Percentiles rank a stretch among this genome's conserved stretches.
phyloP scores from a whole-genome alignment of 371 early-diverging fungal genomes.

The Mortierella sp. region DNA sequence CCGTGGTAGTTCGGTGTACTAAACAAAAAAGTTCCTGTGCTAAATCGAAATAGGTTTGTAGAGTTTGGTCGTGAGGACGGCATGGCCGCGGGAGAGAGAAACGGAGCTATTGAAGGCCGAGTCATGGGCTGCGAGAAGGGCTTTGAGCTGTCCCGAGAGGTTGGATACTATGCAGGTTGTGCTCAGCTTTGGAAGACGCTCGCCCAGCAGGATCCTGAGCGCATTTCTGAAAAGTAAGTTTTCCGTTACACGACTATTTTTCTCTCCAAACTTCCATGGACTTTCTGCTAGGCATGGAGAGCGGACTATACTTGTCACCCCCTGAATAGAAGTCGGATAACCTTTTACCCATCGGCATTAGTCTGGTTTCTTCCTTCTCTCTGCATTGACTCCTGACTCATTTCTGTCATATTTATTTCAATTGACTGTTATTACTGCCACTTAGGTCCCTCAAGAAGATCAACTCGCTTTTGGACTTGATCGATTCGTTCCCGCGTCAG shows the following conservation, averaged over 20 bases:
- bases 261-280: neutral
- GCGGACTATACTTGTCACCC: neutral
- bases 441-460: slow-evolving; percentile 61
- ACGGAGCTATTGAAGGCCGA: slow-evolving; percentile 79
- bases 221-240: slow-evolving; percentile 65
- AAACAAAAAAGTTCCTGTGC: neutral
- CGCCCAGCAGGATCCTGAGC: slow-evolving; percentile 59
- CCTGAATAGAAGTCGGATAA: slow-evolving; percentile 11
- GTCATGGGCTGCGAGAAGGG: slow-evolving; percentile 82
- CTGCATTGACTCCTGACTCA: neutral
- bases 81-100: slow-evolving; percentile 69
- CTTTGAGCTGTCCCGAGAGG: slow-evolving; percentile 77
- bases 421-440: neutral
- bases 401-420: neutral
- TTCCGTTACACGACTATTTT: slow-evolving; percentile 63
- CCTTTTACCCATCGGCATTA: neutral
- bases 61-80: slow-evolving; percentile 79
- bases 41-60: slow-evolving; percentile 68
- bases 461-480: slow-evolving; percentile 61
- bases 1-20: neutral
- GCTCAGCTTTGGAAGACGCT: slow-evolving; percentile 73
- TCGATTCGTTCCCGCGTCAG: slow-evolving; percentile 67
- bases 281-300: neutral
- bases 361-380: slow-evolving; percentile 1
- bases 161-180: slow-evolving; percentile 82